Evolutionary conservation across 192 early-diverging fungal species (phyloP), one percentile per base, ranked within the genome.

Genomic region (Backusella morwellensis): DNA sequence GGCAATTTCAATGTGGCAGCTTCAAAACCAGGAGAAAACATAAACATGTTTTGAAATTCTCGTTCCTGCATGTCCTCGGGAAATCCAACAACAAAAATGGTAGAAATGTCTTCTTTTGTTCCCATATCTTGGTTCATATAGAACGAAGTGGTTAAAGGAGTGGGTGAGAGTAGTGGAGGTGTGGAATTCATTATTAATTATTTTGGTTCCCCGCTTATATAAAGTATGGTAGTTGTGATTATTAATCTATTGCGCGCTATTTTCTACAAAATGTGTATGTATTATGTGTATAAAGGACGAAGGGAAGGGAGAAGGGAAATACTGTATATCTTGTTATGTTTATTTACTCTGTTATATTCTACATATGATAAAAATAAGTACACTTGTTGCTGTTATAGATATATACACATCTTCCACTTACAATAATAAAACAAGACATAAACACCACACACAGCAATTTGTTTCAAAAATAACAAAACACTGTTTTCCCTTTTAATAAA

Each of bases 11-110:
- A 88, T 5, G 96, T 96, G 15, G 98, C 97, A 3, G 97, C 98
- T 80, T 99, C 98, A 74, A 99, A 99, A 14, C 97, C 98, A 44
- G 94, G 88, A 26, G 94, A 95, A 75, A 99, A 99, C 35, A 93
- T 96, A 87, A 99, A 99, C 97, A 98, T 98, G 86, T 97, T 98
- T 80, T 97, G 97, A 79, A 99, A 99, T 85, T 99, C 98, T 54
- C 98, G 88, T 84, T 99, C 98, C 81, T 91, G 91, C 95, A 98
- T 97, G 84, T 99, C 98, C 26, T 98, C 97, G 23, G 98, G 98
- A 77, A 99, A 98, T 5, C 98, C 98, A 54, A 98, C 97, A 15
- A 98, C 97, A 89, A 99, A 99, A 77, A 99, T 98, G 78, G 98
- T 99, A 29, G 97, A 96, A 77, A 99, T 97, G 71, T 99, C 98